Percentiles rank a stretch among this genome's conserved stretches.
phyloP scores from a whole-genome alignment of 352 stramenopile species.

The Phytophthora meadii region DNA sequence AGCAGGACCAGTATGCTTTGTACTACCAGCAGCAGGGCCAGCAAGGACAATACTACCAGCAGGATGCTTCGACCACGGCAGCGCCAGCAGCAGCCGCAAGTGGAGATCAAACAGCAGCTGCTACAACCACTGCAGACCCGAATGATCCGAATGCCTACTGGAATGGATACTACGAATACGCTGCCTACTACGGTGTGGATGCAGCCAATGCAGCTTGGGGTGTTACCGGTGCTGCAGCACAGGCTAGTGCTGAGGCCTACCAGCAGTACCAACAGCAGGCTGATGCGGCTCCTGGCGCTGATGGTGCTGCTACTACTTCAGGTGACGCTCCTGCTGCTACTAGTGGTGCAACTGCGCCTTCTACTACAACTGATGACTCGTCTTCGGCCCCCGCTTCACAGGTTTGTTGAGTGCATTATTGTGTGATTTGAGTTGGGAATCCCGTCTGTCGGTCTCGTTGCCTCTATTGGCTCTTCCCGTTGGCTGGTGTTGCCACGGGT shows the following conservation, averaged over 20 bases:
- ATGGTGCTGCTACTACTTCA: slow-evolving; percentile 4
- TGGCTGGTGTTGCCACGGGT: slow-evolving; percentile 12
- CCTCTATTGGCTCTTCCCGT: slow-evolving; percentile 19
- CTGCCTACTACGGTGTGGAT: slow-evolving; percentile 88
- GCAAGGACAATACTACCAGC: slow-evolving; percentile 69
- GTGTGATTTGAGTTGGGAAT: slow-evolving; percentile 32
- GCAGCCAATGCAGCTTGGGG: slow-evolving; percentile 87
- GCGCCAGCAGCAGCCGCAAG: slow-evolving; percentile 14
- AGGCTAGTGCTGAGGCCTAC: slow-evolving; percentile 75
- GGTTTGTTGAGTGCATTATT: slow-evolving; percentile 73
- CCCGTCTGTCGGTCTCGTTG: slow-evolving; percentile 34
- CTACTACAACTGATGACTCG: slow-evolving; percentile 20
- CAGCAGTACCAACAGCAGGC: slow-evolving; percentile 76
- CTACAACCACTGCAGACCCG: slow-evolving; percentile 59
- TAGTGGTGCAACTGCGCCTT: slow-evolving; percentile 19
- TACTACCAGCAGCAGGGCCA: slow-evolving; percentile 77
- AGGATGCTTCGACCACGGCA: slow-evolving; percentile 34
- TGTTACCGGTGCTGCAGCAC: slow-evolving; percentile 75
- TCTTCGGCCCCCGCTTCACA: slow-evolving; percentile 42
- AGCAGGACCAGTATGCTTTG: slow-evolving; percentile 65
- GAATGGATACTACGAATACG: slow-evolving; percentile 92
- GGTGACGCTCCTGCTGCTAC: slow-evolving; percentile 12
- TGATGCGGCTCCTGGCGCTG: slow-evolving; percentile 24
- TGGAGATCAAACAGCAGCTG: slow-evolving; percentile 29
- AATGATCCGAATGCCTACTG: slow-evolving; percentile 91